Evolutionary conservation across 2,329 filamentous ascomycete species (phyloP).

Genomic region (Penicillium sclerotigenum): DNA sequence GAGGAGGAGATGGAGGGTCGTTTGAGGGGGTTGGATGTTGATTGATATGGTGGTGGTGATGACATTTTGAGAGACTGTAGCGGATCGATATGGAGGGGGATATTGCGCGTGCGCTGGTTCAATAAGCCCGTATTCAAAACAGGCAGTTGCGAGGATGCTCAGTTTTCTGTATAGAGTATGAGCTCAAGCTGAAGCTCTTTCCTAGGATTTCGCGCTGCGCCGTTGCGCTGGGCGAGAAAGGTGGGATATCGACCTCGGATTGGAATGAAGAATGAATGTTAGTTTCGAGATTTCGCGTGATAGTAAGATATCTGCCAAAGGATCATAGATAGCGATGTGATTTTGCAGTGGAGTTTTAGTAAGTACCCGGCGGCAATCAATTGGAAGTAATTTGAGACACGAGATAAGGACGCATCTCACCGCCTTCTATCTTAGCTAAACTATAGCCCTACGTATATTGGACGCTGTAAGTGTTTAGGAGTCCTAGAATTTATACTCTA

Average conservation of each 20-base stretch:
- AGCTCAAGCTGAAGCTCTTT: conserved; percentile 2
- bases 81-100: not conserved
- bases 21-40: conserved; percentile 38
- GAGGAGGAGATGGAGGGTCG: conserved; percentile 42
- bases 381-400: not conserved
- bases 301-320: not conserved
- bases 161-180: not conserved
- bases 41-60: conserved; percentile 35
- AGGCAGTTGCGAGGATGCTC: too few species aligned
- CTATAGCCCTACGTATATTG: not conserved
- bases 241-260: not conserved
- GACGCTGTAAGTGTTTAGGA: not conserved
- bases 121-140: not conserved
- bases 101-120: too few species aligned
- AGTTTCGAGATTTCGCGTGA: not conserved
- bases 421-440: conserved; percentile 5
- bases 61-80: conserved; percentile 32
- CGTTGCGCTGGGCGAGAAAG: not conserved
- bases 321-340: not conserved
- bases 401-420: conserved; percentile 11
- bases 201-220: not conserved
- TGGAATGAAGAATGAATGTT: not conserved
- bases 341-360: not conserved
- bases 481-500: not conserved
- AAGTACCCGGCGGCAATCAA: not conserved